Conservation (phyloP, 2,329 filamentous ascomycete genomes). For the Arthrocladium fulminans region DNA sequence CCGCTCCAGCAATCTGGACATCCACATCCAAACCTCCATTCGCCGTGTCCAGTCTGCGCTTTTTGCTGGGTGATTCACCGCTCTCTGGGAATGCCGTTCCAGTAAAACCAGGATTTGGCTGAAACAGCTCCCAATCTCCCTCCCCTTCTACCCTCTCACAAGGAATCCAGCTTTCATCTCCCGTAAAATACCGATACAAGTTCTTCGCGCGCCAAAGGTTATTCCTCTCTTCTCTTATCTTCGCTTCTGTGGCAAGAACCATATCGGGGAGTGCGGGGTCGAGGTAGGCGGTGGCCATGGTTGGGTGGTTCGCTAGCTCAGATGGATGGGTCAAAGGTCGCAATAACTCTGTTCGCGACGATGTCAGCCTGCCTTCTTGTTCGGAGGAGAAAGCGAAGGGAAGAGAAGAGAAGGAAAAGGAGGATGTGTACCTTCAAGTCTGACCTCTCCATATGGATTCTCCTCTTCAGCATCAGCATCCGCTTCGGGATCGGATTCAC, state of each 20-base stretch:
- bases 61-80: conserved; percentile 7
- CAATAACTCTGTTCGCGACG: conserved; percentile 41
- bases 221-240: conserved; percentile 49
- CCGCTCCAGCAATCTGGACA: conserved; percentile 7
- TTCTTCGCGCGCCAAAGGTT: conserved; percentile 50
- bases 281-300: conserved; percentile 49
- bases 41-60: conserved; percentile 13
- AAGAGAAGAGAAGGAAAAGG: not conserved
- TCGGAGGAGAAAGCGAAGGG: too few species aligned
- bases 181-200: conserved; percentile 49
- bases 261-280: conserved; percentile 51
- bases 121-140: conserved; percentile 42
- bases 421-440: conserved; percentile 44
- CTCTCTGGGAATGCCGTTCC: not conserved
- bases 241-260: conserved; percentile 47
- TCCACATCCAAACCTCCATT: not conserved
- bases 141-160: conserved; percentile 44
- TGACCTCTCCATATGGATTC: conserved; percentile 52
- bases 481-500: conserved; percentile 50
- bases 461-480: conserved; percentile 51
- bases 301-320: conserved; percentile 51
- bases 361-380: too few species aligned
- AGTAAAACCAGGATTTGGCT: conserved; percentile 24
- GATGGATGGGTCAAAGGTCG: conserved; percentile 54
- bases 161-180: conserved; percentile 53